Conservation (phyloP, 108 stramenopile species). For the Chaetoceros tenuissimus region DNA sequence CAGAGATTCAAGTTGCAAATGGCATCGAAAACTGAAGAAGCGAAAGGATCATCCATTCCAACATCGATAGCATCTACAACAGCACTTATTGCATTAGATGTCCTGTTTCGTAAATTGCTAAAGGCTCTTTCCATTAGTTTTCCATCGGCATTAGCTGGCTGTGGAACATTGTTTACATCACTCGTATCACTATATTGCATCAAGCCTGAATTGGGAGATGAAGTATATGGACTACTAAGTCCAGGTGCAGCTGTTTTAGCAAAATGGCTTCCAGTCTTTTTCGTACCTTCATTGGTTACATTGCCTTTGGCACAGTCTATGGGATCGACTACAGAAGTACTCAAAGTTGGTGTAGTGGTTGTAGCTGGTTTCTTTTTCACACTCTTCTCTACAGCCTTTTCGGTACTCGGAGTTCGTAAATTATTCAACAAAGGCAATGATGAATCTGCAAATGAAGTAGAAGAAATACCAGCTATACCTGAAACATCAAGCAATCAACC, state of each 20-base stretch:
- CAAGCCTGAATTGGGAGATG: constrained; percentile 42
- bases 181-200: constrained; percentile 39
- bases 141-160: constrained; percentile 64
- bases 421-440: neutral
- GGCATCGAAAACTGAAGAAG: too few relatives aligned
- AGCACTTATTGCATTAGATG: constrained; percentile 37
- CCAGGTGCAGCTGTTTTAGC: constrained; percentile 65
- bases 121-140: constrained; percentile 39
- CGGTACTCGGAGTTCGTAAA: constrained; percentile 47
- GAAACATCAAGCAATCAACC: constrained; percentile 5
- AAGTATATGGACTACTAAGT: constrained; percentile 31
- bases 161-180: constrained; percentile 43
- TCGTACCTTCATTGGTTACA: constrained; percentile 79
- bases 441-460: neutral
- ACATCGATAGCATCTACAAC: neutral
- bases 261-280: constrained; percentile 81
- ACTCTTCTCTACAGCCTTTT: constrained; percentile 35
- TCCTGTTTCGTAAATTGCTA: constrained; percentile 46
- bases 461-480: neutral
- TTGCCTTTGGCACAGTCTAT: constrained; percentile 67
- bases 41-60: too few relatives aligned
- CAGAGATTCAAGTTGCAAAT: too few relatives aligned
- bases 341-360: constrained; percentile 47
- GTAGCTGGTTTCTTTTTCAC: constrained; percentile 61
- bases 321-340: constrained; percentile 53